Base-by-base conservation (phyloP, 805 yeast genomes). In the Wickerhamomyces bisporus region DNA sequence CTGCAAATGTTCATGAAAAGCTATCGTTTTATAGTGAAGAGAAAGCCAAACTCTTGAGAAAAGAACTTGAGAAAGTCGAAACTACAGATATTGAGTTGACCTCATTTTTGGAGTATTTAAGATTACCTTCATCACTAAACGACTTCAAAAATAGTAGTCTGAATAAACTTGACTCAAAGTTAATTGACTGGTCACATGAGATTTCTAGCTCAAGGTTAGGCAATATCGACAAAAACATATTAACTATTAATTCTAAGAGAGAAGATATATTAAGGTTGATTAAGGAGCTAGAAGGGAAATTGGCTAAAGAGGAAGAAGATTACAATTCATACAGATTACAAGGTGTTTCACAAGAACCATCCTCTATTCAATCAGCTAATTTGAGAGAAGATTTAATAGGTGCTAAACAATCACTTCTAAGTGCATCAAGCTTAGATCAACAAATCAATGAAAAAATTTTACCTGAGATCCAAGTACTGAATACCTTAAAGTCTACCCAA, bases 21-120 rank as follows among this genome's bases (percentile, higher is more conserved):
- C 75, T 86, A 37, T 86, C 96, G 44, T 68, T 80, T 45, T 93
- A 93, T 57, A 83, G 96, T 0, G 98, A 91, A 56, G 88, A 86
- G 55, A 84, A 86, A 58, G 91, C 96, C 0, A 78, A 74, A 45
- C 61, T 86, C 26, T 60, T 87, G 32, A 73, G 98, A 51, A 70
- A 66, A 30, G 88, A 86, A 52, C 70, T 79, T 32, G 97, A 89
- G 43, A 71, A 71, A 42, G 73, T 78, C 17, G 89, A 85, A 40
- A 73, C 88, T 9, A 82, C 95, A 0, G 77, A 86, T 51, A 84
- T 86, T 57, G 93, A 89, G 53, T 70, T 83, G 34, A 60, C 70
- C 2, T 85, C 96, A 1, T 86, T 86, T 9, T 68, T 88, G 41
- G 98, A 88, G 50, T 87, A 75, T 49, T 71, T 87, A 47, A 81